Evolutionary conservation across 2,329 filamentous ascomycete genomes (phyloP), one percentile per base, ranked within the genome.

Genomic region (Exserohilum rostratum): DNA sequence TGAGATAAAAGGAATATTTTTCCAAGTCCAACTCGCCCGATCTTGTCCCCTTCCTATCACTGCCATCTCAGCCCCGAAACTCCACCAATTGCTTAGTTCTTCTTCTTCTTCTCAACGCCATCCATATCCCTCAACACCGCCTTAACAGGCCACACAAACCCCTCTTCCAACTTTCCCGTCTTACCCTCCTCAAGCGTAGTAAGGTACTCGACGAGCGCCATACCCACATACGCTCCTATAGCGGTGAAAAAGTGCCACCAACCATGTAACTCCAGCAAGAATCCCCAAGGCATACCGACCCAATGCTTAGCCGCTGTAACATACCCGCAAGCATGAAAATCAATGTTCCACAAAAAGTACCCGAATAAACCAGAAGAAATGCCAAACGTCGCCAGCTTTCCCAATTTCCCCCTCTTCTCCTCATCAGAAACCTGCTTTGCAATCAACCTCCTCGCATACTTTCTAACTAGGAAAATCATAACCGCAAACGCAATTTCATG

Each of bases 211-310:
- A 71, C 69, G 2, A 75, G 50, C 29, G 72, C 71, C 70, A 76
- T 76, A 15, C 73, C 73, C 2, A 69, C 65, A 20, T 77, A 78
- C 4, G 84, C 83, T 0, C 82, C 80, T 17, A 84, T 73, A 0
- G 83, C 85, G 0, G 85, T 87, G 22, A 86, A 71, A 13, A 87
- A 71, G 61, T 87, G 85, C 85, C 85, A 87, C 85, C 84, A 87
- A 1, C 84, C 85, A 62, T 87, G 85, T 12, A 87, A 64, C 70
- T 87, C 85, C 4, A 87, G 66, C 0, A 83, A 30, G 68, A 82
- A 85, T 1, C 79, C 81, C 78, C 77, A 83, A 0, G 85, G 85
- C 38, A 85, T 66, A 0, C 85, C 84, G 2, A 86, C 60, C 0
- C 48, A 59, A 6, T 72, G 70, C 44, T 83, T 79, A 10, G 80